phyloP scores from a whole-genome alignment of 2,329 filamentous ascomycete species.

The Beauveria australis region DNA sequence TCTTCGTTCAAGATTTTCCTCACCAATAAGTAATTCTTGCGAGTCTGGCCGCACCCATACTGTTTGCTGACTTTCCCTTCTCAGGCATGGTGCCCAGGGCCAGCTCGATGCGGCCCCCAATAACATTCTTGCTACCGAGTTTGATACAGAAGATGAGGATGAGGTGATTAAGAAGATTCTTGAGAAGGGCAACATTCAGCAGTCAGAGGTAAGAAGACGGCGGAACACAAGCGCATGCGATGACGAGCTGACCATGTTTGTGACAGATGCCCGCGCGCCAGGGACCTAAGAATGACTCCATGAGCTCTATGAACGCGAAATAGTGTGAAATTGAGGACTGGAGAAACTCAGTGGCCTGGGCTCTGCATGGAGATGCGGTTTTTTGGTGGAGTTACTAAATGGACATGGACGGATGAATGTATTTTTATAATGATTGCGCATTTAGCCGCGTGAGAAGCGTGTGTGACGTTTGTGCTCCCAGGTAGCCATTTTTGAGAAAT shows the following conservation, averaged over 20 bases:
- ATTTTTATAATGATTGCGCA: slow-evolving; percentile 1
- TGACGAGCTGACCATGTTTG: not conserved
- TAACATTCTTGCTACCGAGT: slow-evolving; percentile 70
- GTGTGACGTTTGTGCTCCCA: not conserved
- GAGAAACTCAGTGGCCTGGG: too few species aligned
- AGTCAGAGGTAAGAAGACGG: slow-evolving; percentile 37
- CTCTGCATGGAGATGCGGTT: too few species aligned
- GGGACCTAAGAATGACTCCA: slow-evolving; percentile 45
- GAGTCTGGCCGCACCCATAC: not conserved
- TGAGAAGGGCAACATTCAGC: slow-evolving; percentile 63
- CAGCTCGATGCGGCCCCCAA: slow-evolving; percentile 70
- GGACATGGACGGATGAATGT: not conserved
- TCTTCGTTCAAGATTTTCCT: slow-evolving; percentile 83
- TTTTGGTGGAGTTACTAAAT: too few species aligned
- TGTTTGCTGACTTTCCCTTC: slow-evolving; percentile 12
- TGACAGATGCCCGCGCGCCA: slow-evolving; percentile 43
- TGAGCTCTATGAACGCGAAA: slow-evolving; percentile 34
- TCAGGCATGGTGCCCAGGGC: slow-evolving; percentile 79
- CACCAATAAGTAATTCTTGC: slow-evolving; percentile 68
- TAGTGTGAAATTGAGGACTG: slow-evolving; percentile 17
- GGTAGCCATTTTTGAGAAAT: not conserved
- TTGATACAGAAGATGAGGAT: slow-evolving; percentile 72
- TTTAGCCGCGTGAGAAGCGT: not conserved
- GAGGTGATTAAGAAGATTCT: slow-evolving; percentile 77
- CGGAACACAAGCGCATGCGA: slow-evolving; percentile 7